These are phyloP conservation scores for Moricandia arvensis DNA, from an alignment of 345 rosid species.

Conservation along the genomic window DNA sequence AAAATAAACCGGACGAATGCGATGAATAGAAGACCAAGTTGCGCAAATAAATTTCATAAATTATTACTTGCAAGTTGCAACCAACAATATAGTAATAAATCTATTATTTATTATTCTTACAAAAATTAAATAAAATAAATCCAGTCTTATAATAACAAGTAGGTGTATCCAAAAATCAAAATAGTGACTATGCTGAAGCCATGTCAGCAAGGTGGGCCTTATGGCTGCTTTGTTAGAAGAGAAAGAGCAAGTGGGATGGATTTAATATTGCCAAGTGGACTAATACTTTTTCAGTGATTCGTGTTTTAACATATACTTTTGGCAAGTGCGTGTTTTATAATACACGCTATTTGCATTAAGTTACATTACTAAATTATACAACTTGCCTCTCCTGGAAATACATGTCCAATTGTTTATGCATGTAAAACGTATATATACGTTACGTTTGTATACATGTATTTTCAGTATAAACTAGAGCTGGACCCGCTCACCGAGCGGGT, in stretches of 20 bases:
- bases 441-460: too few relatives aligned
- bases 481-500: too few relatives aligned
- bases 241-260: constrained; percentile 34
- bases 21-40: constrained; percentile 28
- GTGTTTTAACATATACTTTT: constrained; percentile 24
- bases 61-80: constrained; percentile 12
- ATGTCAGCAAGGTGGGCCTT: constrained; percentile 29
- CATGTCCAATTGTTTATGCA: constrained; percentile 14
- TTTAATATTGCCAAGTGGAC: constrained; percentile 32
- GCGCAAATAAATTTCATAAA: constrained; percentile 2
- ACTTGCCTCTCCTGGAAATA: constrained; percentile 26
- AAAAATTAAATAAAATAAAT: not conserved
- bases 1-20: constrained; percentile 16
- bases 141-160: constrained; percentile 20
- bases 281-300: constrained; percentile 26
- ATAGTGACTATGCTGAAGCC: constrained; percentile 23
- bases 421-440: constrained; percentile 9
- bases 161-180: constrained; percentile 31
- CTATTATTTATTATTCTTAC: not conserved
- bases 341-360: constrained; percentile 28
- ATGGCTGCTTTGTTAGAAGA: constrained; percentile 36
- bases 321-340: constrained; percentile 34
- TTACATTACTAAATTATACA: constrained; percentile 21
- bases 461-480: too few relatives aligned
- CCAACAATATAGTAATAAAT: not conserved